phyloP scores from a whole-genome alignment of 345 rosid species.

The Camelina sativa region DNA sequence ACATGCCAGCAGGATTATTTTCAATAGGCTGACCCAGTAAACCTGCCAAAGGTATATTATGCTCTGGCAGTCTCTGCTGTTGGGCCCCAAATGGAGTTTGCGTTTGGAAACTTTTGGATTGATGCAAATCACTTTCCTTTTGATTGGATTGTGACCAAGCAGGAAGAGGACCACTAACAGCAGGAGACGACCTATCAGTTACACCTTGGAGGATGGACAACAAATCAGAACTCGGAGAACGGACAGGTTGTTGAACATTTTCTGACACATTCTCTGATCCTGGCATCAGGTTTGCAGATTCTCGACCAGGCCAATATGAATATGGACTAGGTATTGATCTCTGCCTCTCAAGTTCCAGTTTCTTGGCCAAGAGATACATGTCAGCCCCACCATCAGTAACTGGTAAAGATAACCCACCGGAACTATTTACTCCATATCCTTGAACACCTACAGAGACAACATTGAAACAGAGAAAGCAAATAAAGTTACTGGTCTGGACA shows the following conservation, averaged over 20 bases:
- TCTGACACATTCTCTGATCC: conserved; percentile 65
- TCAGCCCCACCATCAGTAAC: conserved; percentile 67
- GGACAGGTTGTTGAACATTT: conserved; percentile 53
- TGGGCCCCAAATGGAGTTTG: conserved; percentile 73
- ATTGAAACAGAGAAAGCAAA: conserved; percentile 17
- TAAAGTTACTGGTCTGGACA: conserved; percentile 1
- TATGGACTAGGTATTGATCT: conserved; percentile 60
- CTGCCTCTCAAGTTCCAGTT: conserved; percentile 78
- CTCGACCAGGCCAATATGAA: conserved; percentile 74
- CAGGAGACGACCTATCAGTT: conserved; percentile 64
- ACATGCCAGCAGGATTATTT: conserved; percentile 55
- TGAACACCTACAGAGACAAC: conserved; percentile 61
- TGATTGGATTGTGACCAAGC: conserved; percentile 67
- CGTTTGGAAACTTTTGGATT: conserved; percentile 57
- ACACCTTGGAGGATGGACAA: conserved; percentile 74
- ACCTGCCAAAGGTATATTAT: conserved; percentile 60
- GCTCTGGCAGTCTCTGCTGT: conserved; percentile 64
- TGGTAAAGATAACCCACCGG: conserved; percentile 52
- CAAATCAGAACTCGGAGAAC: conserved; percentile 74
- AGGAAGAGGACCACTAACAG: conserved; percentile 53
- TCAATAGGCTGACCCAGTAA: conserved; percentile 73
- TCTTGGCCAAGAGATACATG: conserved; percentile 70
- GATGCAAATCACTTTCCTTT: conserved; percentile 67
- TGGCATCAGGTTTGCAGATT: conserved; percentile 61
- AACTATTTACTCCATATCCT: conserved; percentile 61